Percentiles rank a stretch among this genome's conserved stretches.
phyloP scores from a whole-genome alignment of 441 rosid species.

The Biscutella laevigata region DNA sequence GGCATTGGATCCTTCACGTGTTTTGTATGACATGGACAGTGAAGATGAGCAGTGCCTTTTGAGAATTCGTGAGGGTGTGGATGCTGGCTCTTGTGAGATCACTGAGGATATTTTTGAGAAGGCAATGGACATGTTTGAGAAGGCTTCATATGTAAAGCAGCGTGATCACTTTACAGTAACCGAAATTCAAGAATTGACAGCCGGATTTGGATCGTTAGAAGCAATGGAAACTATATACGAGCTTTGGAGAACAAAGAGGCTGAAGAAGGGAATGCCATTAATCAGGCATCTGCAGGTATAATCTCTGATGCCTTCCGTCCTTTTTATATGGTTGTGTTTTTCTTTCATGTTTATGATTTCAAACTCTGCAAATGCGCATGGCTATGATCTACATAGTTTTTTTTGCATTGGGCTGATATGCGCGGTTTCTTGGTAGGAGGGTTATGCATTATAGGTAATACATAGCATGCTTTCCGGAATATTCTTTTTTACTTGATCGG shows the following conservation, averaged over 20 bases:
- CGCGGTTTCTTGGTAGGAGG: not conserved
- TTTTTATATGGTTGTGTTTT: not conserved
- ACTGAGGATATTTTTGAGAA: conserved; percentile 68
- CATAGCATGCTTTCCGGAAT: not conserved
- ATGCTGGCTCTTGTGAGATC: conserved; percentile 33
- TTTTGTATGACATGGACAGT: conserved; percentile 89
- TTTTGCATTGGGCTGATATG: conserved; percentile 7
- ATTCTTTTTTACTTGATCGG: not conserved
- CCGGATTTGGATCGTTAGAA: conserved; percentile 46
- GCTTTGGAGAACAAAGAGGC: conserved; percentile 76
- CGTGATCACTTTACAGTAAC: conserved; percentile 52
- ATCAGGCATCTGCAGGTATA: conserved; percentile 91
- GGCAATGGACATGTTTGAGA: conserved; percentile 75
- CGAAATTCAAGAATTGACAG: conserved; percentile 59
- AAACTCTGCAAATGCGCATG: conserved; percentile 6
- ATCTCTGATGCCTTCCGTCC: conserved; percentile 2
- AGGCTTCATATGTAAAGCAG: conserved; percentile 65
- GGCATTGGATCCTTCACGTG: conserved; percentile 71
- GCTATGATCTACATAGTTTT: not conserved
- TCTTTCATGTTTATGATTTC: not conserved
- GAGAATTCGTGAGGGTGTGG: conserved; percentile 34
- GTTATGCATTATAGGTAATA: not conserved
- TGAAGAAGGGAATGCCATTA: conserved; percentile 74
- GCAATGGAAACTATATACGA: conserved; percentile 43
- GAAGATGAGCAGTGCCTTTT: conserved; percentile 74